These are phyloP conservation scores for Coniosporium apollinis DNA, from an alignment of 495 filamentous ascomycete genomes.

Conservation along the genomic window DNA sequence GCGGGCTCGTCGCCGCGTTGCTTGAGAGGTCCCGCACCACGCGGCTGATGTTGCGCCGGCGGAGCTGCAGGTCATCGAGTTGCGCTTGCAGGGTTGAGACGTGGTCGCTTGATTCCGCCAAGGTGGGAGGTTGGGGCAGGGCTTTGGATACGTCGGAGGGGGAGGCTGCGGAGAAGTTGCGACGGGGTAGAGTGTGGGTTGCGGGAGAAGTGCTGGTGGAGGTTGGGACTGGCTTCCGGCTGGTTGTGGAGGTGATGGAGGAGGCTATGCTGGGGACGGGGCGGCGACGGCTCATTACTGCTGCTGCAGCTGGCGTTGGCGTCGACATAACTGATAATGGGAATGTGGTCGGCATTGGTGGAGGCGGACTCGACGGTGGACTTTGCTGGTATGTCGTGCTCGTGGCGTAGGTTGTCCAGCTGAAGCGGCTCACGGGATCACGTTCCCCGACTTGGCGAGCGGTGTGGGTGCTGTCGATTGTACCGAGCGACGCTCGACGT, in stretches of 20 bases:
- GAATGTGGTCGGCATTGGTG: constrained; percentile 21
- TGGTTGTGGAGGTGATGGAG: neutral
- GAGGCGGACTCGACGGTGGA: constrained; percentile 26
- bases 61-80: constrained; percentile 44
- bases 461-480: no score
- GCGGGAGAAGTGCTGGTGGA: neutral
- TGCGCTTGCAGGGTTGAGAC: constrained; percentile 50
- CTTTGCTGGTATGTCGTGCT: constrained; percentile 31
- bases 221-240: neutral
- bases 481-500: no score
- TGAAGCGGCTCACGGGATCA: constrained; percentile 52
- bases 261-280: neutral
- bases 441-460: constrained; percentile 11
- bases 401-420: constrained; percentile 52
- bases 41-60: constrained; percentile 50
- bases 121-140: constrained; percentile 39
- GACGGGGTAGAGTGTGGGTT: constrained; percentile 9
- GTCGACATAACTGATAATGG: constrained; percentile 18
- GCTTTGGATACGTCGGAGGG: constrained; percentile 34
- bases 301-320: constrained; percentile 12
- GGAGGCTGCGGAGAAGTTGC: constrained; percentile 25
- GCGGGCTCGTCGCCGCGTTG: constrained; percentile 34
- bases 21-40: constrained; percentile 16
- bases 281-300: neutral
- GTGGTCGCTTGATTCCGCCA: constrained; percentile 39